These are phyloP conservation scores for Boletus eberwhitei DNA, from an alignment of 768 basidiomycete species.

Conservation along the genomic window DNA sequence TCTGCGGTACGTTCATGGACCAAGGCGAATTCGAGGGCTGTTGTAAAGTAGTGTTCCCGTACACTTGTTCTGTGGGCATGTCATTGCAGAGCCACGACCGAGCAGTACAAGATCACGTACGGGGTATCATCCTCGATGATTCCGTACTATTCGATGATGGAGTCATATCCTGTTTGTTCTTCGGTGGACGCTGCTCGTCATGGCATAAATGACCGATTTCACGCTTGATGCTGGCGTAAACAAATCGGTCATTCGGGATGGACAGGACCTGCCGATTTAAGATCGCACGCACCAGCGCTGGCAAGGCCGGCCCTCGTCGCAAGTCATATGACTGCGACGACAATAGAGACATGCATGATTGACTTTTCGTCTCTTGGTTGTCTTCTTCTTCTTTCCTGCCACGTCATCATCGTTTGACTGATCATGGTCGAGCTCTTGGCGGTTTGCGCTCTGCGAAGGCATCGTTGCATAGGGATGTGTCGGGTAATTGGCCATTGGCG, in stretches of 20 bases:
- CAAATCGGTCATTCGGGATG: constrained; percentile 6
- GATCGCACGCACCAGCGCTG: constrained; percentile 76
- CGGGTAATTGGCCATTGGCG: constrained; percentile 27
- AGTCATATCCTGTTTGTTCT: constrained; percentile 41
- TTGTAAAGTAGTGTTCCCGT: constrained; percentile 17
- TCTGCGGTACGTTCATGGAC: constrained; percentile 50
- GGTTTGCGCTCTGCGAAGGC: constrained; percentile 13
- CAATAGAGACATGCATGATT: constrained; percentile 95
- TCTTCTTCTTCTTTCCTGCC: constrained; percentile 39
- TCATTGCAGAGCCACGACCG: not conserved
- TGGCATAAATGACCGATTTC: constrained; percentile 95
- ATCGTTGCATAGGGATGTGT: constrained; percentile 27
- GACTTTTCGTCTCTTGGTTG: constrained; percentile 73
- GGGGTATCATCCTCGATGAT: constrained; percentile 31
- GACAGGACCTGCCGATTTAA: constrained; percentile 2
- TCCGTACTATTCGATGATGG: constrained; percentile 29
- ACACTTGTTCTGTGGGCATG: constrained; percentile 20
- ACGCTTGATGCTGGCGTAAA: constrained; percentile 75
- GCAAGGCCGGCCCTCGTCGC: constrained; percentile 87
- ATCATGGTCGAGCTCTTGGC: constrained; percentile 25
- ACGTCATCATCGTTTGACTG: constrained; percentile 32
- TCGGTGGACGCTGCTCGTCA: constrained; percentile 67
- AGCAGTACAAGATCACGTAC: constrained; percentile 10
- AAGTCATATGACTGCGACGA: constrained; percentile 89
- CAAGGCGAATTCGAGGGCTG: constrained; percentile 42